phyloP scores from a whole-genome alignment of 345 rosid genomes.

The Melaleuca alternifolia region DNA sequence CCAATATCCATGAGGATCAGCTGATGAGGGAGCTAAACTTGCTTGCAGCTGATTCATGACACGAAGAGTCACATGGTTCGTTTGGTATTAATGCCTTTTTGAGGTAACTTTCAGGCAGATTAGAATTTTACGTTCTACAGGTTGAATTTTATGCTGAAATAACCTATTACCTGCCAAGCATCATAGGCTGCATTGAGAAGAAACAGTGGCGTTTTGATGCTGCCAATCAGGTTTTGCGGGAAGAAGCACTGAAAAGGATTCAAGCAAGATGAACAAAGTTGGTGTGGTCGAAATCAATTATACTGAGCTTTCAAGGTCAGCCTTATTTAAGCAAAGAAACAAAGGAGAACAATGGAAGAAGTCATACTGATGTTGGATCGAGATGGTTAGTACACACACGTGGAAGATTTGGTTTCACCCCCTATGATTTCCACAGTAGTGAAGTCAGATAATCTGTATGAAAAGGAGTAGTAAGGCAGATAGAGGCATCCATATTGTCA shows the following conservation, averaged over 20 bases:
- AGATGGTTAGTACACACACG: slow-evolving; percentile 67
- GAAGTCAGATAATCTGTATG: background rate
- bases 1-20: slow-evolving; percentile 92
- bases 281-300: background rate
- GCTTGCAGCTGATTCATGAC: slow-evolving; percentile 49
- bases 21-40: slow-evolving; percentile 74
- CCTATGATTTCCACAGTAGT: slow-evolving; percentile 23
- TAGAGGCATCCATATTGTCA: background rate
- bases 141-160: background rate
- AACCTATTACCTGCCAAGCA: slow-evolving; percentile 78
- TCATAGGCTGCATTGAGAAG: slow-evolving; percentile 87
- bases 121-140: background rate
- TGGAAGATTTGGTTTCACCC: slow-evolving; percentile 44
- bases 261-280: background rate
- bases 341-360: background rate
- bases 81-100: background rate
- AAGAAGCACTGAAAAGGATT: slow-evolving; percentile 73
- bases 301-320: background rate
- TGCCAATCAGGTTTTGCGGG: slow-evolving; percentile 72
- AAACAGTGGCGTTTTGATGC: slow-evolving; percentile 68
- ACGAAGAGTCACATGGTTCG: background rate
- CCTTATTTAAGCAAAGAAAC: background rate
- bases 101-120: background rate
- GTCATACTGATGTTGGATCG: slow-evolving; percentile 74
- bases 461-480: background rate